Percentiles rank a stretch among this genome's conserved stretches.
phyloP scores from a whole-genome alignment of 257 asterid species.

The Penstemon davidsonii region DNA sequence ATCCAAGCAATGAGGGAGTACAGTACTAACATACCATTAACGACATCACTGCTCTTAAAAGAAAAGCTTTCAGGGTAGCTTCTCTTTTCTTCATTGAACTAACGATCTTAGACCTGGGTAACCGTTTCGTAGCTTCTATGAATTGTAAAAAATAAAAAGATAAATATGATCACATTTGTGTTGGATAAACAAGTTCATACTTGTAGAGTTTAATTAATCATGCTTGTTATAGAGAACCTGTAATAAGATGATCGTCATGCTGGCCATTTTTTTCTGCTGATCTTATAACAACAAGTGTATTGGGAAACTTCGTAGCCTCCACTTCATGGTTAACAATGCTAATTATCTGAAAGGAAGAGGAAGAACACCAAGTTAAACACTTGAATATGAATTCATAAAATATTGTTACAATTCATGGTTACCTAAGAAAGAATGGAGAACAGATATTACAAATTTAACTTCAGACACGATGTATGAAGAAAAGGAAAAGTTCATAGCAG shows the following conservation, averaged over 20 bases:
- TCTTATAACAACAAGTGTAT: constrained; percentile 48
- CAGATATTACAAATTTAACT: background rate
- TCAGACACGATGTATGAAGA: background rate
- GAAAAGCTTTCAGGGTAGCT: constrained; percentile 48
- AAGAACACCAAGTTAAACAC: constrained; percentile 15
- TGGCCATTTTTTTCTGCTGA: constrained; percentile 43
- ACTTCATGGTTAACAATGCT: constrained; percentile 49
- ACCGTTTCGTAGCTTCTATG: constrained; percentile 45
- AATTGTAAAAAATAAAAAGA: constrained; percentile 23
- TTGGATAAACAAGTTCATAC: constrained; percentile 31
- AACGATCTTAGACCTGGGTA: constrained; percentile 45
- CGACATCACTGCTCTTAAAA: constrained; percentile 46
- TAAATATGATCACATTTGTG: constrained; percentile 15
- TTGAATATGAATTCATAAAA: constrained; percentile 15
- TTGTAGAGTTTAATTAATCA: constrained; percentile 16
- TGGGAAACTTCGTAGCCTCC: constrained; percentile 35
- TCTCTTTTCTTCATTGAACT: constrained; percentile 66
- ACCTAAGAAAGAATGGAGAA: background rate
- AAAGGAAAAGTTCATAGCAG: constrained; percentile 4
- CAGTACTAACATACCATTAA: constrained; percentile 42
- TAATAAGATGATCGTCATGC: constrained; percentile 36
- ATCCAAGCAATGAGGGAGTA: constrained; percentile 5
- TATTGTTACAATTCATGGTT: background rate
- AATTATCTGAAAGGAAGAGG: constrained; percentile 57
- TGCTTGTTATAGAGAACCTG: constrained; percentile 29